Conservation (phyloP, 257 asterid genomes). For the Gynochthodes officinalis region DNA sequence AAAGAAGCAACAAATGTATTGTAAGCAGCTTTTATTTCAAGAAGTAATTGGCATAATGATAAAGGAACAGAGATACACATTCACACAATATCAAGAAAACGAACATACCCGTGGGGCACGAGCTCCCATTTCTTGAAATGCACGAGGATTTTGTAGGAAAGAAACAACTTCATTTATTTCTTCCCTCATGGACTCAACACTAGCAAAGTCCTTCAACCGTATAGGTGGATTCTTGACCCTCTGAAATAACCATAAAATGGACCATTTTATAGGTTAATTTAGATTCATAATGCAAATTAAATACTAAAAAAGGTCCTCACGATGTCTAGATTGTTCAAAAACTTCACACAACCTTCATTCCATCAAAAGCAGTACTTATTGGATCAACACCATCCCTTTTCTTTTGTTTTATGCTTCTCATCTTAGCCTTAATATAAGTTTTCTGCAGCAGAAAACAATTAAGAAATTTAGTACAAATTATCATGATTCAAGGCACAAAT, state of each 20-base stretch:
- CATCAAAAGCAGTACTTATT: constrained; percentile 93
- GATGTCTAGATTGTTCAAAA: constrained; percentile 10
- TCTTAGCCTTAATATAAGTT: constrained; percentile 49
- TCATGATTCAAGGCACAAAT: neutral
- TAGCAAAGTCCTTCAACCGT: constrained; percentile 81
- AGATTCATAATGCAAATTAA: constrained; percentile 24
- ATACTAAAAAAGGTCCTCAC: constrained; percentile 4
- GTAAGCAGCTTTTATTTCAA: neutral
- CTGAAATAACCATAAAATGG: constrained; percentile 37
- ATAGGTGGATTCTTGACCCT: constrained; percentile 96
- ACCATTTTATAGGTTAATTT: neutral
- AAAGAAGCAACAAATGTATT: neutral
- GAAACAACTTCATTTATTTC: constrained; percentile 98
- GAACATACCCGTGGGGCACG: constrained; percentile 95
- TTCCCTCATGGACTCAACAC: constrained; percentile 91
- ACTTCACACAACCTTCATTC: constrained; percentile 72
- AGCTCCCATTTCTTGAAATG: constrained; percentile 99
- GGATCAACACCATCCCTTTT: constrained; percentile 80
- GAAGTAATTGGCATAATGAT: neutral
- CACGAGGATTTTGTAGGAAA: constrained; percentile 84
- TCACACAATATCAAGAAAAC: neutral
- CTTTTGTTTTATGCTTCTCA: constrained; percentile 45
- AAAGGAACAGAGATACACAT: neutral
- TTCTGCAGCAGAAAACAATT: constrained; percentile 51
- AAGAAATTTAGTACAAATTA: neutral